Evolutionary conservation across 2,329 filamentous ascomycete genomes (phyloP), one percentile per base, ranked within the genome.

Genomic region (Didymella sp.): DNA sequence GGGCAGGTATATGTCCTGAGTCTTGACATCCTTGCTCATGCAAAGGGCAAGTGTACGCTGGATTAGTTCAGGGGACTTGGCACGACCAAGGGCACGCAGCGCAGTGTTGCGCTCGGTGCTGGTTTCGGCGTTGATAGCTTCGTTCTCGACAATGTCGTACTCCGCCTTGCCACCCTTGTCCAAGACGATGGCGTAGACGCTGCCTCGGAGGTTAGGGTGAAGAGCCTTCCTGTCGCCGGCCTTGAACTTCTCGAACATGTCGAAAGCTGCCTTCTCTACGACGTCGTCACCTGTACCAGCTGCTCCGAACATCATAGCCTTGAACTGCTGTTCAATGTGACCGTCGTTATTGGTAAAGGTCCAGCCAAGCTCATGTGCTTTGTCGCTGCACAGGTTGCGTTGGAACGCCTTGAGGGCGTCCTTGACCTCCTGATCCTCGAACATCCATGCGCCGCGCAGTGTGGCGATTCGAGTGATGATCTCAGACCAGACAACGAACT

Each of bases 401-500:
- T 96, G 89, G 83, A 97, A 96, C 13, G 86, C 83, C 79, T 93
- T 91, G 40, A 98, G 82, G 5, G 89, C 91, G 61, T 93, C 86
- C 64, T 86, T 88, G 46, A 87, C 79, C 35, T 87, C 82, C 59
- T 89, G 77, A 56, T 96, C 89, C 76, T 97, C 92, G 63, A 96
- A 96, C 44, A 94, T 82, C 93, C 93, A 98, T 7, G 94, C 90
- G 50, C 85, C 85, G 65, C 93, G 89, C 31, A 98, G 84, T n/a
- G 87, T 84, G 22, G 85, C 86, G 57, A 97, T 84, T 43, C 92
- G 88, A 42, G 89, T 85, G 46, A 92, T 85, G 57, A 98, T 91
- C 76, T 97, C 93, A 65, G 91, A 92, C 94, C 94, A 98, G 3
- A 98, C 94, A 35, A 97, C 91, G 64, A 92, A 97, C 69, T 96